phyloP scores from a whole-genome alignment of 805 yeast species.

The Yarrowia deformans region DNA sequence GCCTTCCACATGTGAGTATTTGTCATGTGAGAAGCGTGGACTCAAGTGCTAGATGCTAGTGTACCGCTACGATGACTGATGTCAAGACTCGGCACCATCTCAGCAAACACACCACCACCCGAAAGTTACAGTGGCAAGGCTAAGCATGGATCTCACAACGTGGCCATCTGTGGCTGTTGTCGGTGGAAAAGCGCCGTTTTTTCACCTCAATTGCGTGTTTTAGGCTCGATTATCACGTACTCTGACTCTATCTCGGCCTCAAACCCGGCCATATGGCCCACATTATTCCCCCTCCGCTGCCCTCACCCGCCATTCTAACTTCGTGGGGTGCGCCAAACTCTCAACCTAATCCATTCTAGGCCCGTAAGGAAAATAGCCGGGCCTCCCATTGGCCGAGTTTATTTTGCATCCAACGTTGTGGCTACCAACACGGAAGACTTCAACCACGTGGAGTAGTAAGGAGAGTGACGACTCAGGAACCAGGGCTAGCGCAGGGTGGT shows the following conservation, averaged over 20 bases:
- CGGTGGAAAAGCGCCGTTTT: neutral
- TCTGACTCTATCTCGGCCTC: neutral
- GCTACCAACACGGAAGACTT: neutral
- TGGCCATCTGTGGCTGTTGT: neutral
- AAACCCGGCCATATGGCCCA: neutral
- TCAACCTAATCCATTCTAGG: constrained; percentile 31
- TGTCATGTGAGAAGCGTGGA: neutral
- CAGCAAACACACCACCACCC: neutral
- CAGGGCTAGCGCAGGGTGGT: neutral
- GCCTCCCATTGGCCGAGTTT: constrained; percentile 18
- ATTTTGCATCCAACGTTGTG: constrained; percentile 1
- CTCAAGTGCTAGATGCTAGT: no score
- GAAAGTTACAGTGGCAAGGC: neutral
- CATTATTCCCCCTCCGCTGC: neutral
- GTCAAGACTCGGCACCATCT: neutral
- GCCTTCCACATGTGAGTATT: neutral
- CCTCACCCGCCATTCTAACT: constrained; percentile 1
- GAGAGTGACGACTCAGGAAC: no score
- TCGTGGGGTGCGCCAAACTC: constrained; percentile 32
- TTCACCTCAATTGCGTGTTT: constrained; percentile 2
- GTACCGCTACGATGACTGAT: no score
- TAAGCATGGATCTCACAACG: neutral
- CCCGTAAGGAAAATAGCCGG: constrained; percentile 15
- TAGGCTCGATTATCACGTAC: neutral
- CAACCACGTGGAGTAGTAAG: neutral